Evolutionary conservation across 345 rosid genomes (phyloP), one percentile per base, ranked within the genome.

Genomic region (Moricandia moricandioides): DNA sequence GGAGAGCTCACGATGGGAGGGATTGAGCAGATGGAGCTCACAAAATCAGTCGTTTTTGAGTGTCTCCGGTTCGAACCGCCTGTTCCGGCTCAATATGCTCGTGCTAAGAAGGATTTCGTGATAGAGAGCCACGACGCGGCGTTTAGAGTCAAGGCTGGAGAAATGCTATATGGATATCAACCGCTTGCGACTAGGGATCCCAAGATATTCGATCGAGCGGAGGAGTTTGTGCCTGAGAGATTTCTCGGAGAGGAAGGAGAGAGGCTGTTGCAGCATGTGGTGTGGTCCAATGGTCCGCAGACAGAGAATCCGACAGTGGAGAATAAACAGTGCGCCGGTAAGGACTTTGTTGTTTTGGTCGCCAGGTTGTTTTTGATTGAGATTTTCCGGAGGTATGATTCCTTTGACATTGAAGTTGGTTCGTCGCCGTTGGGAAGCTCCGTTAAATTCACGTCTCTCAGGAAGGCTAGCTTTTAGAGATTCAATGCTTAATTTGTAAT

Each of bases 201-300:
- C 74, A 89, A 76, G 71, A 87, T 94, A 0, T 94, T 94, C 67
- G 86, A 85, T 1, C 49, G 81, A 26, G 72, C 95, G 11, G 93
- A 89, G 51, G 91, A 94, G 83, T 94, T 90, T 74, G 85, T 91
- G 10, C 70, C 95, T 30, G 98, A 88, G 16, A 69, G 98, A 40
- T 94, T 91, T 73, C 79, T 86, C 0, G 93, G 97, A 0, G 91
- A 86, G 30, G 86, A 83, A 7, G 97, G 97, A 8, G 93, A 88
- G 86, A 80, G 51, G 82, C 16, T 89, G 77, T 69, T 91, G 59
- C 33, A 67, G 79, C 79, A 95, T 74, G 89, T 95, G 75, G 52
- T 95, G n/a, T 95, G 99, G 99, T 95, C 99, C 0, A 95, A 95
- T 6, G 99, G 99, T 3, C 91, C 90, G 0, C 90, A 95, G 86